Evolutionary conservation across 768 basidiomycete genomes (phyloP), one percentile per base, ranked within the genome.

Genomic region (Trametes punicea): DNA sequence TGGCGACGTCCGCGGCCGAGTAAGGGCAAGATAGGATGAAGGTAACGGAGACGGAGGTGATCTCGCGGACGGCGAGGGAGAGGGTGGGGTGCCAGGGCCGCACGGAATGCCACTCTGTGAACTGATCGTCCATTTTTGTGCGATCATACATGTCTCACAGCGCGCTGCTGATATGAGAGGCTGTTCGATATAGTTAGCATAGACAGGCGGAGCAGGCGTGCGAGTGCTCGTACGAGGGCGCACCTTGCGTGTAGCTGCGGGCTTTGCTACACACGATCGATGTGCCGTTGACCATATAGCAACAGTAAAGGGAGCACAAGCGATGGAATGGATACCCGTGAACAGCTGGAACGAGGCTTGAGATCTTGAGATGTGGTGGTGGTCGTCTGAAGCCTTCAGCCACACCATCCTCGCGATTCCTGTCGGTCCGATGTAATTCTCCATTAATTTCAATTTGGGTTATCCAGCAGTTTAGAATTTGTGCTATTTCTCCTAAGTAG

Each of bases 41-140:
- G 64, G 89, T 91, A 8, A 82, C 88, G 1, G 90, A 91, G 39
- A 92, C 90, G 0, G 90, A 92, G 21, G 91, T 90, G 47, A 93
- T 84, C 74, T 93, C 90, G 39, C 82, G 79, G 38, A 91, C 86
- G 11, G 79, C 72, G 13, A 93, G 80, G 1, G 81, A 78, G n/a
- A 92, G 74, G 29, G 82, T 83, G 33, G 85, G 84, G 4, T 79
- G 76, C 85, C 88, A 91, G 6, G 89, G 90, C 13, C 88, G 80
- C 61, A 92, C 84, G 10, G 85, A 74, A 56, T 83, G 83, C 90
- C 90, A 92, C 46, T 74, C 64, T 34, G 63, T 52, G 50, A 56
- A 55, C 49, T 60, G 59, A 26, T 64, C 65, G 34, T 62, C 64
- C 57, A 61, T 62, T 51, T 63, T 58, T 38, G 57, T 31, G 40